Evolutionary conservation across 2,329 filamentous ascomycete genomes (phyloP).

Genomic region (Cordyceps javanica): DNA sequence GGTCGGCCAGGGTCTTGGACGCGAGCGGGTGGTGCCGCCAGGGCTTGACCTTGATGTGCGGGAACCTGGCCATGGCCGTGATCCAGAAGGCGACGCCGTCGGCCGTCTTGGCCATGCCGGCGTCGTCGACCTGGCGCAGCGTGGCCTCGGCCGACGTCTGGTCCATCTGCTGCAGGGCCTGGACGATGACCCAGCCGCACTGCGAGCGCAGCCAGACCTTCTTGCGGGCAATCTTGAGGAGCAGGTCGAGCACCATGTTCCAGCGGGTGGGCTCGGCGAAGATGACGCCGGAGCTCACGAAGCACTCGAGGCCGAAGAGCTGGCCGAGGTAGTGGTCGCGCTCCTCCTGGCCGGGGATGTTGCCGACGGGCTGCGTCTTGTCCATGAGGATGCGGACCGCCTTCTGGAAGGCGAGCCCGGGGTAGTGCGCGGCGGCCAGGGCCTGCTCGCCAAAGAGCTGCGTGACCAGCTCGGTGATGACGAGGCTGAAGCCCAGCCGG

Average conservation of each 20-base stretch:
- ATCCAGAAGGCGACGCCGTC: conserved; percentile 91
- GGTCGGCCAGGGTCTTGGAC: conserved; percentile 57
- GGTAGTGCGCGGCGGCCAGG: conserved; percentile 41
- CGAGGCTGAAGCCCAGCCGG: conserved; percentile 81
- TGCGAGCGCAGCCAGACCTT: conserved; percentile 88
- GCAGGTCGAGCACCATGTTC: conserved; percentile 61
- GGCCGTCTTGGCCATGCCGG: conserved; percentile 69
- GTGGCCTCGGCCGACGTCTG: conserved; percentile 54
- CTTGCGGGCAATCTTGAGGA: conserved; percentile 69
- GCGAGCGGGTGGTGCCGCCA: conserved; percentile 78
- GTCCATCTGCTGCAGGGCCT: conserved; percentile 59
- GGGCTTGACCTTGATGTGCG: conserved; percentile 56
- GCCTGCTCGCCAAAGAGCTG: conserved; percentile 56
- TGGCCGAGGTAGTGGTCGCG: conserved; percentile 80
- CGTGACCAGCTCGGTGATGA: conserved; percentile 72
- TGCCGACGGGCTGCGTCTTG: conserved; percentile 49
- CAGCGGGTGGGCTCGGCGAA: conserved; percentile 56
- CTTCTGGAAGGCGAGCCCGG: conserved; percentile 49
- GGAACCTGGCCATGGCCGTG: conserved; percentile 57
- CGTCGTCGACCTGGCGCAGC: conserved; percentile 54
- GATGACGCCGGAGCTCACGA: conserved; percentile 72
- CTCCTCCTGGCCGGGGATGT: conserved; percentile 64
- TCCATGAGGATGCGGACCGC: conserved; percentile 47
- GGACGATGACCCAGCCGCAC: conserved; percentile 75
- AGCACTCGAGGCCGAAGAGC: conserved; percentile 79